Percentiles rank a stretch among this genome's conserved stretches.
Evolutionary conservation across 192 early-diverging fungal genomes (phyloP).

Genomic region (Mortierella hygrophila): DNA sequence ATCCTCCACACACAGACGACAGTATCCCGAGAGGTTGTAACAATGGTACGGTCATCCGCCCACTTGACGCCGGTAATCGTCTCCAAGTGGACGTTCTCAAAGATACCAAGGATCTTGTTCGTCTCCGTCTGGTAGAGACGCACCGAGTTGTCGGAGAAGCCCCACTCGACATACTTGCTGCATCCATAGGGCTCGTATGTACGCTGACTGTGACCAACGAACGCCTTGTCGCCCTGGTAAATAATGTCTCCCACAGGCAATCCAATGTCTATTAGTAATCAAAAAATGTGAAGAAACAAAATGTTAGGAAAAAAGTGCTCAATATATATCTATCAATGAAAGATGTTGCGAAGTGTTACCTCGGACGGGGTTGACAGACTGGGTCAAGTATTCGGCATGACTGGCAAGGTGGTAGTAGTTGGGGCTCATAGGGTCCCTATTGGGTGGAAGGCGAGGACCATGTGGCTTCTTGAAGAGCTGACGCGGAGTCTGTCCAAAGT

Average conservation of each 20-base stretch:
- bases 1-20: conserved; percentile 74
- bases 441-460: conserved; percentile 63
- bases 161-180: conserved; percentile 75
- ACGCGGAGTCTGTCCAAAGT: conserved; percentile 97
- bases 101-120: conserved; percentile 66
- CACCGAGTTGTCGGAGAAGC: conserved; percentile 70
- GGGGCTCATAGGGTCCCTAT: conserved; percentile 50
- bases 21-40: conserved; percentile 60
- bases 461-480: conserved; percentile 92
- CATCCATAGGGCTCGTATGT: conserved; percentile 60
- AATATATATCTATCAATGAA: neutral
- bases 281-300: neutral
- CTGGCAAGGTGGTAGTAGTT: conserved; percentile 62
- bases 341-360: conserved; percentile 36
- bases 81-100: conserved; percentile 73
- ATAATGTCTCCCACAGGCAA: conserved; percentile 64
- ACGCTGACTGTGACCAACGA: conserved; percentile 54
- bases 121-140: conserved; percentile 66
- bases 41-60: conserved; percentile 69
- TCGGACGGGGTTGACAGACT: conserved; percentile 64
- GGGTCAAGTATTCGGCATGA: conserved; percentile 65
- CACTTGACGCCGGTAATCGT: conserved; percentile 69
- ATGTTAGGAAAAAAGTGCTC: neutral
- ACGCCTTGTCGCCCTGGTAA: conserved; percentile 58
- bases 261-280: conserved; percentile 57